phyloP scores from a whole-genome alignment of 345 rosid genomes.

The Ailanthus altissimus region DNA sequence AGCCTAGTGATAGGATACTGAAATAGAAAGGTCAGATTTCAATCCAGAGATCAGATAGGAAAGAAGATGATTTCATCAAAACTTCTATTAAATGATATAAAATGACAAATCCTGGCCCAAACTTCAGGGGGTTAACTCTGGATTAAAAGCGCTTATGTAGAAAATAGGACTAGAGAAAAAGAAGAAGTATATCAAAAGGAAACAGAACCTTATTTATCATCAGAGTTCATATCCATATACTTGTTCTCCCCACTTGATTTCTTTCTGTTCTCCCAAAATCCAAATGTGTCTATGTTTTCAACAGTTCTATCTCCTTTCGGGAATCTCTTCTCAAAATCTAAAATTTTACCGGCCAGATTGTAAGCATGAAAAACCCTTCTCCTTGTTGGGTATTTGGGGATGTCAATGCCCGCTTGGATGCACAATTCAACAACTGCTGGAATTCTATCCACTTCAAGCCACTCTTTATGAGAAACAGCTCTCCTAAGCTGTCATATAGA shows the following conservation, averaged over 20 bases:
- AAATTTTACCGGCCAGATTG: slow-evolving; percentile 38
- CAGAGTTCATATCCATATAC: slow-evolving; percentile 8
- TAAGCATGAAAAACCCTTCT: slow-evolving; percentile 48
- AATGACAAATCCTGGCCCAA: slow-evolving; percentile 7
- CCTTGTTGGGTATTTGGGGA: slow-evolving; percentile 50
- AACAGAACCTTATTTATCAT: slow-evolving; percentile 34
- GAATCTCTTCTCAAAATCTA: slow-evolving; percentile 52
- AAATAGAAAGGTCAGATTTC: not conserved
- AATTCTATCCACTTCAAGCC: slow-evolving; percentile 46
- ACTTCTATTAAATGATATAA: not conserved
- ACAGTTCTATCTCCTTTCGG: slow-evolving; percentile 44
- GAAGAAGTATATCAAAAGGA: slow-evolving; percentile 10
- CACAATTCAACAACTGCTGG: slow-evolving; percentile 55
- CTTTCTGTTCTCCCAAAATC: slow-evolving; percentile 48
- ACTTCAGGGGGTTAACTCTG: not conserved
- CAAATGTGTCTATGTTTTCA: slow-evolving; percentile 38
- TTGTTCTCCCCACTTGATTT: slow-evolving; percentile 22
- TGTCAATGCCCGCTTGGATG: slow-evolving; percentile 53
- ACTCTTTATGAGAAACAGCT: slow-evolving; percentile 52
- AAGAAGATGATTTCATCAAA: slow-evolving; percentile 2
- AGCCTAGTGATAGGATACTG: not conserved
- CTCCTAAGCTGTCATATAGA: slow-evolving; percentile 57
- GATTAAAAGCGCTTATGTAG: not conserved
- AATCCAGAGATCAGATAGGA: not conserved
- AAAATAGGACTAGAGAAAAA: not conserved